Evolutionary conservation across 2,329 filamentous ascomycete genomes (phyloP).

Genomic region (Cercospora sp.): DNA sequence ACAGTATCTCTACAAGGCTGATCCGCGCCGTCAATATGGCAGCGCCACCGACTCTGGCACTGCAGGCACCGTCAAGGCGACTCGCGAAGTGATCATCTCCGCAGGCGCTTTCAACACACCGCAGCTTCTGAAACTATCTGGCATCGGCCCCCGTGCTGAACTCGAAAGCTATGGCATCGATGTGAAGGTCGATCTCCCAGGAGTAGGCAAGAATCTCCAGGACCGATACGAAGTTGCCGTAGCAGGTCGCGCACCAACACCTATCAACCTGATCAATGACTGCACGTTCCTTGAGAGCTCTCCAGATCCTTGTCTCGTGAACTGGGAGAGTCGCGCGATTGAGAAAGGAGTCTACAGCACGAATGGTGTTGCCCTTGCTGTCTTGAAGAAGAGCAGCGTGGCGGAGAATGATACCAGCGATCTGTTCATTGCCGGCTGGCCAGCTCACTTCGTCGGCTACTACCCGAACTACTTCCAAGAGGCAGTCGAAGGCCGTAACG

Average conservation of each 20-base stretch:
- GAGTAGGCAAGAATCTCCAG: constrained; percentile 51
- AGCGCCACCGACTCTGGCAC: constrained; percentile 35
- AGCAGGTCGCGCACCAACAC: constrained; percentile 44
- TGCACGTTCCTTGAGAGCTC: constrained; percentile 37
- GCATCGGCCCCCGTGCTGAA: constrained; percentile 51
- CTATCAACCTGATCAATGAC: constrained; percentile 42
- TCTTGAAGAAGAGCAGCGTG: constrained; percentile 43
- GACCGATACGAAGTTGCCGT: constrained; percentile 54
- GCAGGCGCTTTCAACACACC: constrained; percentile 55
- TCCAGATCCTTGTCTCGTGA: constrained; percentile 11
- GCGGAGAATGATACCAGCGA: constrained; percentile 51
- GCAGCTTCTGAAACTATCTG: constrained; percentile 55
- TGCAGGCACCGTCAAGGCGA: constrained; percentile 44
- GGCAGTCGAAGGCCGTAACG: constrained; percentile 45
- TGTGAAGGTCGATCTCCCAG: constrained; percentile 49
- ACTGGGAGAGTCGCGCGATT: constrained; percentile 14
- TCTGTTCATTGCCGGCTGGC: constrained; percentile 55
- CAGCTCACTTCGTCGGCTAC: constrained; percentile 56
- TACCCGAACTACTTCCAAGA: constrained; percentile 55
- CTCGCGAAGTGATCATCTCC: constrained; percentile 17
- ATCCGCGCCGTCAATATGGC: constrained; percentile 32
- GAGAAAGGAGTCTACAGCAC: constrained; percentile 47
- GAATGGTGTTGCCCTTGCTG: constrained; percentile 55
- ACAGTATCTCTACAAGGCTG: constrained; percentile 40
- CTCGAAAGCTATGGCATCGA: constrained; percentile 45